These are phyloP conservation scores for Nemophila menziesii DNA, from an alignment of 257 asterid genomes.

Conservation along the genomic window DNA sequence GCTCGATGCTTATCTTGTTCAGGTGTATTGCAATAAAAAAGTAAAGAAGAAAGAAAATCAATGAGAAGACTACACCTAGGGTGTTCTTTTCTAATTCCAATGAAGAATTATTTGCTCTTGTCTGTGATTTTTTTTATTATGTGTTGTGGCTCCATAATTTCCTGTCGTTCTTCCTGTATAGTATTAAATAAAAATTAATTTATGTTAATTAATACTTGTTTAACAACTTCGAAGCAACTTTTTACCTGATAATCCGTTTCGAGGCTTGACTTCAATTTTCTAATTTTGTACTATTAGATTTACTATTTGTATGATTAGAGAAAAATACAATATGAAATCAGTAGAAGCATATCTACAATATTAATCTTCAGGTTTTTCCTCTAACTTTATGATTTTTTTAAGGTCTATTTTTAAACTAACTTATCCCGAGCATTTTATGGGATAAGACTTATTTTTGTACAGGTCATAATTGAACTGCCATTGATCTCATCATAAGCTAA, in stretches of 20 bases:
- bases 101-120: slow-evolving; percentile 34
- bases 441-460: too few relatives aligned
- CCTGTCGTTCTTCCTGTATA: slow-evolving; percentile 7
- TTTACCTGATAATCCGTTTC: slow-evolving; percentile 25
- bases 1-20: not conserved
- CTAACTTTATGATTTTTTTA: too few relatives aligned
- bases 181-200: slow-evolving; percentile 11
- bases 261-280: too few relatives aligned
- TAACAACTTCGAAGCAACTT: slow-evolving; percentile 26
- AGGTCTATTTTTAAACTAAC: too few relatives aligned
- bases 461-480: too few relatives aligned
- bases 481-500: too few relatives aligned
- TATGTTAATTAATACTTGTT: slow-evolving; percentile 10
- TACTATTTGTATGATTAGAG: too few relatives aligned
- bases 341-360: too few relatives aligned
- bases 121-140: slow-evolving; percentile 11
- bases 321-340: too few relatives aligned
- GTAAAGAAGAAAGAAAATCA: not conserved
- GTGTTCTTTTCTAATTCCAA: slow-evolving; percentile 23
- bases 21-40: not conserved
- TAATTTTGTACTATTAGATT: too few relatives aligned
- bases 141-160: slow-evolving; percentile 12
- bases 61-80: not conserved
- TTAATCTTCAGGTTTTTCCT: too few relatives aligned
- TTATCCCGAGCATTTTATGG: too few relatives aligned